A percentile compares a stretch with the other conserved stretches of the same genome.
Conservation (phyloP, 148 eudicot species). For the Gaultheria prostrata region DNA sequence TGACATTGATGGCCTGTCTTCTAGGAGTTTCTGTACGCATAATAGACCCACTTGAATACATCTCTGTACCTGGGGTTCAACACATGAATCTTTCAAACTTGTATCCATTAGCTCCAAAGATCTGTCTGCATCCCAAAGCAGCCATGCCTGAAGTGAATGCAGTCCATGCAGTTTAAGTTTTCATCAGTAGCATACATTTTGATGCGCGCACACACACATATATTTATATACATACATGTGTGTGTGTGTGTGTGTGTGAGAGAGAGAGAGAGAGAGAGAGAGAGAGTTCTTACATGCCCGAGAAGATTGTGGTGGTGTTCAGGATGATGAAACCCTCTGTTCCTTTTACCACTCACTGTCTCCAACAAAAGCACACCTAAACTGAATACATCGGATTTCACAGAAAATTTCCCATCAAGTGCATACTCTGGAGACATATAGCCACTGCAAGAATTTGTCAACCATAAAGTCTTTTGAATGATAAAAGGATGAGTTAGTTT, state of each 20-base stretch:
- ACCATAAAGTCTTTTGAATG: neutral
- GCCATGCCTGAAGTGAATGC: neutral
- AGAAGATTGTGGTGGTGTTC: too few relatives aligned
- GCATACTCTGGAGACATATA: constrained; percentile 38
- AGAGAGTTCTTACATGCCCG: too few relatives aligned
- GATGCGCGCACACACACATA: too few relatives aligned
- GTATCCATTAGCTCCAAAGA: neutral
- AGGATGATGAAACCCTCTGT: neutral
- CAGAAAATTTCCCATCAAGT: constrained; percentile 25
- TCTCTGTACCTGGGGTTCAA: neutral
- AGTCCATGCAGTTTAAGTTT: too few relatives aligned
- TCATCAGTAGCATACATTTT: too few relatives aligned
- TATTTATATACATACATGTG: neutral
- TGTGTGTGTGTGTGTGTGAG: too few relatives aligned
- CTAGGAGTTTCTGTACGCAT: neutral
- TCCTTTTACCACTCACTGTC: constrained; percentile 8
- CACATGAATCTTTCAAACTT: neutral
- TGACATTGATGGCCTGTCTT: constrained; percentile 6
- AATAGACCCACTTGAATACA: neutral
- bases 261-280: too few relatives aligned
- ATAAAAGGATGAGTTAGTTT: too few relatives aligned
- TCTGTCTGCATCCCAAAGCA: neutral
- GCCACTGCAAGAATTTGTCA: constrained; percentile 10
- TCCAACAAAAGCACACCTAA: constrained; percentile 2
- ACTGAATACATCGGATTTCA: neutral